Evolutionary conservation across 176 grass and related monocot species (phyloP), one percentile per base, ranked within the genome.

Genomic region (Lolium rigidum): DNA sequence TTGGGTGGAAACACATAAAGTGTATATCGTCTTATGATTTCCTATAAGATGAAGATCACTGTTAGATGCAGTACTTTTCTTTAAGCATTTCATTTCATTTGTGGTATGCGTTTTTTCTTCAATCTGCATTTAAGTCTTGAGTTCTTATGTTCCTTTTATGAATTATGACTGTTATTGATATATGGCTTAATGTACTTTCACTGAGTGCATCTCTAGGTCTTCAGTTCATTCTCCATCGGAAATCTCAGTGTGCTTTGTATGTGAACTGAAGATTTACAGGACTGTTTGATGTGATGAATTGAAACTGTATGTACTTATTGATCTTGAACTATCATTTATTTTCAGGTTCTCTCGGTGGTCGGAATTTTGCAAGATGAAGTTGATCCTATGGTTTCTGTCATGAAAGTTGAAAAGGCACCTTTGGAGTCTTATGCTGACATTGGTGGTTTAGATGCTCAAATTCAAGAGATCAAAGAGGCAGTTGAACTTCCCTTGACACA

Each of bases 401-500:
- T 95, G 93, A 95, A 95, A 89, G 90, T 95, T 51, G 93, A 95
- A 68, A 95, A 95, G 63, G 93, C 90, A 70, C 90, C 90, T 88
- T 83, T 93, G 75, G 90, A 95, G 68, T 95, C 90, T 77, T 92
- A 95, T 84, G 93, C 90, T 78, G 90, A 95, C 80, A 93, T 95
- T 68, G 93, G 93, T 86, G 93, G 90, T 48, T 83, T 95, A 74
- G 93, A 95, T 86, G 93, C 93, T 61, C 93, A 95, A 84, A 93
- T 95, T 86, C 93, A 92, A 90, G 93, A 95, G 79, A 95, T 95
- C 43, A 93, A 95, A 84, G 90, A 95, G 61, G 90, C 93, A 57
- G 90, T 95, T 60, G 90, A 95, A 70, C 90, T 95, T 82, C 93
- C 93, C 0, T 80, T 95, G 89, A 95, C 93, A 15, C 93, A 95